Conservation (phyloP, 2,329 filamentous ascomycete genomes). For the Kalmusia sp. region DNA sequence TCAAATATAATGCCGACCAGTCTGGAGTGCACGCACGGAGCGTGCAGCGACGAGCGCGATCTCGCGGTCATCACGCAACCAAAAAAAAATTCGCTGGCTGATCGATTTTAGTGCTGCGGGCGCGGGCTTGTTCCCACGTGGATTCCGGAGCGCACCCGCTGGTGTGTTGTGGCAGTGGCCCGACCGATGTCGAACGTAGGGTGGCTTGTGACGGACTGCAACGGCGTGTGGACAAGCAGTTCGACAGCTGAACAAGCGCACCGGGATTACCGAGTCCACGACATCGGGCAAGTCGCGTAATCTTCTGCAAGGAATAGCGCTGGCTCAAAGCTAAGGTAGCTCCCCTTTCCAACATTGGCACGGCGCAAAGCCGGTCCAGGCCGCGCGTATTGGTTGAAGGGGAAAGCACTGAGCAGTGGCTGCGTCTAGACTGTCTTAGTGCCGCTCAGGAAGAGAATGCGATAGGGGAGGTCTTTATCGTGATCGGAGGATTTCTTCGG, state of each 20-base stretch:
- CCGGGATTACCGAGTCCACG: slow-evolving; percentile 1
- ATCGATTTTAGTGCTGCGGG: neutral
- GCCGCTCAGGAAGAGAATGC: neutral
- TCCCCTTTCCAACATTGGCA: neutral
- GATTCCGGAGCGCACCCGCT: neutral
- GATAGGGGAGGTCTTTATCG: neutral
- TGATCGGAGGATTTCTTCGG: neutral
- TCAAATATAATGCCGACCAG: too few relatives aligned
- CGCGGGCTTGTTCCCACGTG: neutral
- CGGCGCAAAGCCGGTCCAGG: neutral
- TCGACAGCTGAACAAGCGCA: neutral
- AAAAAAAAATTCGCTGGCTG: neutral
- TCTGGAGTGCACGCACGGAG: neutral
- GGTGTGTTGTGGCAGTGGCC: neutral
- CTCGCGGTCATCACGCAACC: neutral
- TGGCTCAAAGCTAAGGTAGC: neutral
- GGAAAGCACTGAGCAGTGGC: neutral
- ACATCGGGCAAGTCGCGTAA: neutral
- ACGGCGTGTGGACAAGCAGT: neutral
- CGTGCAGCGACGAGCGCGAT: neutral
- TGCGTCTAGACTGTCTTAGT: neutral
- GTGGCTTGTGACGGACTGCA: slow-evolving; percentile 2
- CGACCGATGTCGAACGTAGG: too few relatives aligned
- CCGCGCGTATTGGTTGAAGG: neutral
- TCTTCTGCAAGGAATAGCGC: neutral